Conservation (phyloP, 83 land plant species). For the Picea abies region DNA sequence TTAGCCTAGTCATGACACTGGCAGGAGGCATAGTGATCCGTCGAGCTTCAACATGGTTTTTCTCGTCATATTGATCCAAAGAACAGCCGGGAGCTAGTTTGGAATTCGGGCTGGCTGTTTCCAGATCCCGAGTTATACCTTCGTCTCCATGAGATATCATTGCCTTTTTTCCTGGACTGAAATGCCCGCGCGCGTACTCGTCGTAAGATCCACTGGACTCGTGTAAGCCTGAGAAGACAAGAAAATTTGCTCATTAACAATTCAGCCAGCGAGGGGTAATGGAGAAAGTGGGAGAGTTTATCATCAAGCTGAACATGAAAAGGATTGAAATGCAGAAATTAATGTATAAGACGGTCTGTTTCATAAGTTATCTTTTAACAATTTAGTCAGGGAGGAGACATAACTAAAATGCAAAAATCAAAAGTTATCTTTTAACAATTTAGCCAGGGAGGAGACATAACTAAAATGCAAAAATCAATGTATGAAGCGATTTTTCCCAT, state of each 20-base stretch:
- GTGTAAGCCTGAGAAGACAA: not conserved
- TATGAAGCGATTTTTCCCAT: not conserved
- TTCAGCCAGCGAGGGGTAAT: too few relatives aligned
- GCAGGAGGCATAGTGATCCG: constrained; percentile 58
- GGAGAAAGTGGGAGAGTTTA: too few relatives aligned
- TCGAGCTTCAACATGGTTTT: constrained; percentile 11
- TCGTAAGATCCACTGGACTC: not conserved
- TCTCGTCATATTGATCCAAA: not conserved
- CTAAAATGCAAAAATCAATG: not conserved
- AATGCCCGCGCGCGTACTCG: not conserved
- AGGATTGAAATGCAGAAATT: too few relatives aligned
- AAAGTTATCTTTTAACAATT: too few relatives aligned
- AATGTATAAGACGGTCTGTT: too few relatives aligned
- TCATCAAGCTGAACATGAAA: too few relatives aligned
- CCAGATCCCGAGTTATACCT: not conserved
- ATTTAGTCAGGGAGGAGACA: too few relatives aligned
- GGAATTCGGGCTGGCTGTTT: not conserved
- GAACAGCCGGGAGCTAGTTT: constrained; percentile 3
- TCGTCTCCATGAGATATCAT: too few relatives aligned
- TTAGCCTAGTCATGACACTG: constrained; percentile 63
- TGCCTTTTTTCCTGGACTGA: constrained; percentile 4
- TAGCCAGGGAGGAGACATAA: too few relatives aligned
- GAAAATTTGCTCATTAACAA: too few relatives aligned
- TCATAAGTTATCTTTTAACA: not conserved
- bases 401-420: too few relatives aligned